Conservation (phyloP, 1,284 basidiomycete species). For the Melampsora abietis-canadensis region DNA sequence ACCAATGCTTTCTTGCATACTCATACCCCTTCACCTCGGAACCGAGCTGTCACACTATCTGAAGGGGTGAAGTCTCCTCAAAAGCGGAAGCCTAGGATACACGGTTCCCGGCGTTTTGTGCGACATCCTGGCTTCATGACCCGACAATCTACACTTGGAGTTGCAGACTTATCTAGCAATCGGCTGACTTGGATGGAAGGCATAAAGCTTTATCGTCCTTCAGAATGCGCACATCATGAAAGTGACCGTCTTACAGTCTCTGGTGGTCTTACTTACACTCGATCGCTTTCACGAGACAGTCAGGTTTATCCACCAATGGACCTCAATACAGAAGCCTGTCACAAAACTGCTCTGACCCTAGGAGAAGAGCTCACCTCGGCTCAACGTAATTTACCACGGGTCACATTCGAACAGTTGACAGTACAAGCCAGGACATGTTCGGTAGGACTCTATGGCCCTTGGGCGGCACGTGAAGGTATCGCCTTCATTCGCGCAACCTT, state of each 20-base stretch:
- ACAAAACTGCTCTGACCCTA: not conserved
- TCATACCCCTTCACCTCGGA: conserved; percentile 32
- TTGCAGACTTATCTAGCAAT: conserved; percentile 58
- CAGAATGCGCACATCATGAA: conserved; percentile 55
- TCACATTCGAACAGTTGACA: conserved; percentile 68
- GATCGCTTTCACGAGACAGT: conserved; percentile 61
- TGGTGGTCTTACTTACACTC: conserved; percentile 60
- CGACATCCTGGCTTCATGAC: conserved; percentile 48
- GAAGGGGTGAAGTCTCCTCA: not conserved
- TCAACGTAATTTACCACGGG: conserved; percentile 21
- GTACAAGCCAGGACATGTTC: conserved; percentile 74
- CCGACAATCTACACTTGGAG: conserved; percentile 61
- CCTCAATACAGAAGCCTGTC: conserved; percentile 51
- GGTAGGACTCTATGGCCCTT: conserved; percentile 80
- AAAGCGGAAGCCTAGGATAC: not conserved
- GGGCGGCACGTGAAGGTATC: conserved; percentile 72
- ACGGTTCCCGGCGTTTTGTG: conserved; percentile 12
- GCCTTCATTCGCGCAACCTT: conserved; percentile 84
- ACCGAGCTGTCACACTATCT: conserved; percentile 8
- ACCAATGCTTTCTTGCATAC: conserved; percentile 1
- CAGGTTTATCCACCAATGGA: conserved; percentile 72
- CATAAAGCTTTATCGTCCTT: conserved; percentile 62
- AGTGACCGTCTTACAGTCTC: conserved; percentile 62
- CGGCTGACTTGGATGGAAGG: conserved; percentile 67
- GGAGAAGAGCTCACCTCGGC: conserved; percentile 23